Evolutionary conservation across 768 basidiomycete genomes (phyloP).

Genomic region (Austroboletus eburneus): DNA sequence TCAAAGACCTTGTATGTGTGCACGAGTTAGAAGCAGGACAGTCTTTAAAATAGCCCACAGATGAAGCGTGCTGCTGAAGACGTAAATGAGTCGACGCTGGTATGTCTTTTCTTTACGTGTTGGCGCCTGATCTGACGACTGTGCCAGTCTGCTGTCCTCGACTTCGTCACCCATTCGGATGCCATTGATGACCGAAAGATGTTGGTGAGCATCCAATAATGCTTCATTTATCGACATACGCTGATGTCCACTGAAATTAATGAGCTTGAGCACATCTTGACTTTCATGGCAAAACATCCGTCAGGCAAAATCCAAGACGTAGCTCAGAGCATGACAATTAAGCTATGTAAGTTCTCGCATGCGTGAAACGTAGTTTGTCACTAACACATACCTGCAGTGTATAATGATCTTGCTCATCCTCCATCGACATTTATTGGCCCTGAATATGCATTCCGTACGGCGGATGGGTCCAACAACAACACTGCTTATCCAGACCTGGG

Average conservation of each 20-base stretch:
- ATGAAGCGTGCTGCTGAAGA: constrained; percentile 31
- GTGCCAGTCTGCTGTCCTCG: constrained; percentile 54
- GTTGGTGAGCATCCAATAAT: constrained; percentile 44
- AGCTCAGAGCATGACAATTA: constrained; percentile 37
- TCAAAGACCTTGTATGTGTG: constrained; percentile 29
- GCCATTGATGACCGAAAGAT: constrained; percentile 76
- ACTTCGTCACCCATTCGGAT: constrained; percentile 54
- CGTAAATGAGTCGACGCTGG: constrained; percentile 26
- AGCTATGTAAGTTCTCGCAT: constrained; percentile 47
- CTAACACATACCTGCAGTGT: constrained; percentile 44
- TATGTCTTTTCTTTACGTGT: constrained; percentile 1
- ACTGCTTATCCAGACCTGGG: constrained; percentile 66
- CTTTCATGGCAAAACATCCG: constrained; percentile 57
- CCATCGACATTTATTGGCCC: constrained; percentile 64
- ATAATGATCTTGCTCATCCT: constrained; percentile 80
- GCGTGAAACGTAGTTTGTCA: neutral
- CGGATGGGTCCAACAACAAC: constrained; percentile 81
- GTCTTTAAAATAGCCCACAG: constrained; percentile 8
- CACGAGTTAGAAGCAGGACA: neutral
- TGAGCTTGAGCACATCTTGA: constrained; percentile 70
- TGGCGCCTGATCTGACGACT: neutral
- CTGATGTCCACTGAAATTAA: neutral
- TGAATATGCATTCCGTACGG: constrained; percentile 60
- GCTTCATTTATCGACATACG: neutral
- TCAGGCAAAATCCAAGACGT: constrained; percentile 41